A percentile compares a stretch with the other conserved stretches of the same genome.
phyloP scores from a whole-genome alignment of 2,329 filamentous ascomycete species.

The Nothophoma quercina region DNA sequence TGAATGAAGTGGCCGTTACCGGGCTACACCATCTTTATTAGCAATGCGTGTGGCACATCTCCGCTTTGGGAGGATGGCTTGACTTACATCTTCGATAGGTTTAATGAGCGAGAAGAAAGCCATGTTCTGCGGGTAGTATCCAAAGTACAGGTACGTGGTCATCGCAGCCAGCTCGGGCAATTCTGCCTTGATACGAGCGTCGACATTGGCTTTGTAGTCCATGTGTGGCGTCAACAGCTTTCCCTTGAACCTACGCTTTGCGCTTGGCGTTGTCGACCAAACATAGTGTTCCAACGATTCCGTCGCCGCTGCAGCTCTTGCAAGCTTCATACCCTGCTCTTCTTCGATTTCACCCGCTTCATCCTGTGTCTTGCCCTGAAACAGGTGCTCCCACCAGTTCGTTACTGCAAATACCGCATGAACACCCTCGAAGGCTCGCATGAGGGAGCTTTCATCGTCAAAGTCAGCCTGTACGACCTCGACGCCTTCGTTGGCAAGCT shows the following conservation, averaged over 20 bases:
- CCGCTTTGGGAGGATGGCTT: fast-evolving
- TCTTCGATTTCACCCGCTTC: slow-evolving; percentile 50
- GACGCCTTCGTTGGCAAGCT: slow-evolving; percentile 28
- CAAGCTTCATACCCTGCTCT: slow-evolving; percentile 53
- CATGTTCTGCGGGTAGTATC: slow-evolving; percentile 43
- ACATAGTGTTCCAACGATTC: slow-evolving; percentile 54
- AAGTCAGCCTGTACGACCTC: slow-evolving; percentile 32
- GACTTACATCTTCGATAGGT: slow-evolving; percentile 33
- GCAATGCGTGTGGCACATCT: not conserved
- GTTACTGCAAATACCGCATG: slow-evolving; percentile 51
- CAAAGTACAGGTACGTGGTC: slow-evolving; percentile 40
- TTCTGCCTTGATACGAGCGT: slow-evolving; percentile 52
- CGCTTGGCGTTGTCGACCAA: slow-evolving; percentile 56
- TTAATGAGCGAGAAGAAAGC: slow-evolving; percentile 37
- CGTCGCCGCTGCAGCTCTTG: slow-evolving; percentile 50
- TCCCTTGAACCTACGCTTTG: slow-evolving; percentile 41
- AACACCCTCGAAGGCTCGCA: slow-evolving; percentile 29
- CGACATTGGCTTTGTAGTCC: slow-evolving; percentile 53
- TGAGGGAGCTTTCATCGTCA: slow-evolving; percentile 30
- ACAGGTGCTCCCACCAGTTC: slow-evolving; percentile 51
- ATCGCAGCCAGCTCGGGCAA: slow-evolving; percentile 35
- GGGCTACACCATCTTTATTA: slow-evolving; percentile 11
- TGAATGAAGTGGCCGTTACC: slow-evolving; percentile 33
- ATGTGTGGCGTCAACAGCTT: slow-evolving; percentile 52
- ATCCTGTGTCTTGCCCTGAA: slow-evolving; percentile 38